Base-by-base conservation (phyloP, 2,329 filamentous ascomycete species). In the Colletotrichum sp. region DNA sequence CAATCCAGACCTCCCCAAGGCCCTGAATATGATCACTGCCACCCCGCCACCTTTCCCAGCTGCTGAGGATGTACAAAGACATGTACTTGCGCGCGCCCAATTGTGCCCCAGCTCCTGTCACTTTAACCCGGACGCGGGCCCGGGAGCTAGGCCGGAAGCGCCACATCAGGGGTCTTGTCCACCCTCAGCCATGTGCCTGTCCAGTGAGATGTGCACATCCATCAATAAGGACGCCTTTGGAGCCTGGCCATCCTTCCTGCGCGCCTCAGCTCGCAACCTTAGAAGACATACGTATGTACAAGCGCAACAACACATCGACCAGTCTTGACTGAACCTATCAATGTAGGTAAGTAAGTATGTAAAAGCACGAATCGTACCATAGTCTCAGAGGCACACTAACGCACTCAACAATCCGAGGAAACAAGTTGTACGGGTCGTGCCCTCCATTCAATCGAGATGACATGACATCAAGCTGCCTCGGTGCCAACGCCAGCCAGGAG, bases 361-460 rank as follows among this genome's bases (percentile, higher is more conserved):
- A 44, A 19, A 36, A 22, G 30, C 69, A 67, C 48, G 69, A 71
- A 72, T 72, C 52, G 70, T 39, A 44, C 39, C 39, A 13, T 60
- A 28, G 65, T 67, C 65, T 67, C 36, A 67, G 65, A 55, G 39
- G n/a, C 55, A 60, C 67, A 60, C 19, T 25, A 39, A 48, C n/a
- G 48, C 22, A 52, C 34, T 52, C 63, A 28, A 72, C 27, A 68
- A 34, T 57, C 16, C 22, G 68, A 22, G 44, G 64, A 59, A 60
- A 68, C 63, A 60, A 28, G 52, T 32, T 25, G 44, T 34, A 39
- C 34, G n/a, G 70, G n/a, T 68, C 27, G 71, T 73, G 71, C 39
- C 57, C 71, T 61, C 34, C 65, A 69, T 68, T 64, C 55, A 52
- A 68, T 52, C 48, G 70, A 72, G 71, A 72, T 61, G 52, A 61